These are phyloP conservation scores for Monilinia vaccinii-corymbosi DNA, from an alignment of 2,329 filamentous ascomycete genomes.

Conservation along the genomic window DNA sequence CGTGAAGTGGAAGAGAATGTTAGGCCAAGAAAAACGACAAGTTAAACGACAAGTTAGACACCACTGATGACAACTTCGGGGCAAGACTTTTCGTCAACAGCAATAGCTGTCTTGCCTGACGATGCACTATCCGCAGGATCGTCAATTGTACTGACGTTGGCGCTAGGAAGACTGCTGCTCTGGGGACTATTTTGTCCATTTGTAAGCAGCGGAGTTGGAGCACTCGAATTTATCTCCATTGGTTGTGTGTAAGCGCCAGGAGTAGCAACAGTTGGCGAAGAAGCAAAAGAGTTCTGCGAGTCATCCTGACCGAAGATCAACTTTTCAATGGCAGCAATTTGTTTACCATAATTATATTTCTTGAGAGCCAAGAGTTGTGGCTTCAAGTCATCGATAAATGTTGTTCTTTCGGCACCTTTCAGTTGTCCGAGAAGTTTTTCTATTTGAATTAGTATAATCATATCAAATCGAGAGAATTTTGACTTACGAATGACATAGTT, in stretches of 20 bases:
- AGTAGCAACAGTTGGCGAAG: constrained; percentile 18
- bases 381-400: constrained; percentile 54
- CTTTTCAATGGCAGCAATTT: constrained; percentile 55
- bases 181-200: constrained; percentile 62
- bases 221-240: constrained; percentile 41
- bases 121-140: constrained; percentile 21
- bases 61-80: constrained; percentile 26
- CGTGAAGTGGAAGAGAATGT: constrained; percentile 8
- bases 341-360: constrained; percentile 55
- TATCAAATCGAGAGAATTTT: neutral
- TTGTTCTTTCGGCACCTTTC: constrained; percentile 47
- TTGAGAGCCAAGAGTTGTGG: constrained; percentile 53
- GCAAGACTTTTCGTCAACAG: constrained; percentile 15
- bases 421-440: constrained; percentile 69
- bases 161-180: constrained; percentile 56
- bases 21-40: neutral
- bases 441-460: constrained; percentile 31
- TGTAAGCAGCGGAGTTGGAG: constrained; percentile 57
- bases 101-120: constrained; percentile 17
- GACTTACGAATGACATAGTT: constrained; percentile 95
- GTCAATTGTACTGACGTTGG: constrained; percentile 42
- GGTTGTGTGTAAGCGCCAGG: constrained; percentile 28
- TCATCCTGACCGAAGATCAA: constrained; percentile 33
- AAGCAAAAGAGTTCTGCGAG: constrained; percentile 12
- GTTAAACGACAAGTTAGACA: constrained; percentile 14